Base-by-base conservation (phyloP, 371 early-diverging fungal genomes). In the Dichotomocladium elegans region DNA sequence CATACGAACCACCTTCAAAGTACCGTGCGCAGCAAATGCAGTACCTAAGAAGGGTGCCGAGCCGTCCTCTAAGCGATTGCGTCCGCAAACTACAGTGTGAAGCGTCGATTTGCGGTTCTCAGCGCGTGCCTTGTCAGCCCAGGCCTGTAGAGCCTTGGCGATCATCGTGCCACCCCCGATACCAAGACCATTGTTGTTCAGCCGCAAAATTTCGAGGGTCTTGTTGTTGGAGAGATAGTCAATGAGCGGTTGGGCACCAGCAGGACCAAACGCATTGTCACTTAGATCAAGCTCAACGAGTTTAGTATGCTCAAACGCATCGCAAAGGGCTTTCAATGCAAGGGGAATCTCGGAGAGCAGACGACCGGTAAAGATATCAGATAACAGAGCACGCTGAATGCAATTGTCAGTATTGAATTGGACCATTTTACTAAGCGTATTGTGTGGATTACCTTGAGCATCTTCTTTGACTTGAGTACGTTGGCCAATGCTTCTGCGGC, bases 251-350 rank as follows among this genome's bases (percentile, higher is more conserved):
- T 83, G 79, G 34, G 95, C 92, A 31, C 97, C 97, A 44, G 89
- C 87, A 15, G 96, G 97, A 3, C 98, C 98, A 72, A 98, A 98
- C 3, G 98, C 98, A 58, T 98, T 98, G 70, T 98, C 97, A n/a
- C 90, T 90, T 30, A 96, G 64, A 72, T 96, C 89, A 40, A 97
- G 76, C 57, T 89, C 88, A 19, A 82, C 64, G 28, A 98, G 80
- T 40, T 81, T 62, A 19, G 83, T 79, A 55, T 91, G 85, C 47
- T 80, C 79, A 47, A 96, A 75, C 1, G 94, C 93, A 53, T 89
- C 90, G 46, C 90, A 89, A 22, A 98, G 69, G 15, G 90, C 88
- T 33, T 87, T 86, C 31, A 97, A 68, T 30, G 89, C 87, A 31
- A 74, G 74, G 41, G 94, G 94, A 53, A 98, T 93, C 70, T 96